Conservation (phyloP, 2,329 filamentous ascomycete species). For the Colletotrichum higginsianum region DNA sequence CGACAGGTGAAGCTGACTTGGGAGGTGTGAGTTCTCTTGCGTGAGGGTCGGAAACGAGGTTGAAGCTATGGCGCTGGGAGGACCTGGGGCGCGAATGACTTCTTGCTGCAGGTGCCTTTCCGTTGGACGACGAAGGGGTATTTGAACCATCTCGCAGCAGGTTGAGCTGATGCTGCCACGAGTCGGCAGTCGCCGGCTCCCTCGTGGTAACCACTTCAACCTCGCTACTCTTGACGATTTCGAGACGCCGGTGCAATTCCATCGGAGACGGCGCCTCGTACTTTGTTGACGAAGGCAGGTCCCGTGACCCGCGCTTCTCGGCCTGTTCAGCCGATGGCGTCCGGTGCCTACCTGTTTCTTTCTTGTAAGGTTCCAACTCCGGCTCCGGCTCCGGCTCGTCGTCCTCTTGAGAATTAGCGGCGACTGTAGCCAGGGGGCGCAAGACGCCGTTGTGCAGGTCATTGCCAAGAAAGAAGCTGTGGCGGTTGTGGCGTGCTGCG, state of each 20-base stretch:
- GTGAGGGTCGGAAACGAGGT: conserved; percentile 33
- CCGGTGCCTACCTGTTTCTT: background rate
- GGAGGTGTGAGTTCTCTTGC: conserved; percentile 38
- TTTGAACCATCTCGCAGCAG: conserved; percentile 15
- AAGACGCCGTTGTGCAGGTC: conserved; percentile 1
- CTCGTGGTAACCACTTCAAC: conserved; percentile 29
- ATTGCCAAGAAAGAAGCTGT: conserved; percentile 19
- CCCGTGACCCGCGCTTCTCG: conserved; percentile 23
- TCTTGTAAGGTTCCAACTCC: conserved; percentile 13
- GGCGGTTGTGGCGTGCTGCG: conserved; percentile 38
- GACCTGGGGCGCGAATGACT: conserved; percentile 23
- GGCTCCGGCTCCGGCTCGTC: background rate
- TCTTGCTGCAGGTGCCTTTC: conserved; percentile 8
- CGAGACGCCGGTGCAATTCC: conserved; percentile 37
- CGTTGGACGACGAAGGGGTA: conserved; percentile 12
- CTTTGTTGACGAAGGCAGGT: conserved; percentile 17
- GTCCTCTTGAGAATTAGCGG: conserved; percentile 8
- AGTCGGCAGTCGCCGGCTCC: conserved; percentile 11
- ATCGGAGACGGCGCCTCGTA: conserved; percentile 24
- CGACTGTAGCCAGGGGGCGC: conserved; percentile 5
- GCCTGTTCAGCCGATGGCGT: conserved; percentile 1
- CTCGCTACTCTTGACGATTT: conserved; percentile 39
- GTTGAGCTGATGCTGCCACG: conserved; percentile 24
- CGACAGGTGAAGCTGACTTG: conserved; percentile 33
- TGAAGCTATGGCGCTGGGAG: conserved; percentile 36